These are phyloP conservation scores for Desmodesmus armatus DNA, from an alignment of 139 green algal genomes.

Conservation along the genomic window DNA sequence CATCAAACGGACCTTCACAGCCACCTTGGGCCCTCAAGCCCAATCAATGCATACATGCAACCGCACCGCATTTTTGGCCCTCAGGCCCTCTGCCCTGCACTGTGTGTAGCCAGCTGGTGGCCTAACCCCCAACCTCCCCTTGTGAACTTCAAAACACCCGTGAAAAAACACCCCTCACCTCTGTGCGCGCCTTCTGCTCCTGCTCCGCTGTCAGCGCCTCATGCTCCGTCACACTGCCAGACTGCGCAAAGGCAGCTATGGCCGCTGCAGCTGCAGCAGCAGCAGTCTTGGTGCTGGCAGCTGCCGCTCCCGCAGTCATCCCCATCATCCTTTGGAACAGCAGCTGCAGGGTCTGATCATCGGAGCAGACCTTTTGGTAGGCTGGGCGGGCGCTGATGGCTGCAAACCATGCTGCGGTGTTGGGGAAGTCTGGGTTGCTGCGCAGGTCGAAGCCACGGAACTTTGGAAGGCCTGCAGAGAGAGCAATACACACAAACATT, in stretches of 20 bases:
- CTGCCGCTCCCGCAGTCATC: background rate
- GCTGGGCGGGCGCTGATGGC: constrained; percentile 26
- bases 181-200: background rate
- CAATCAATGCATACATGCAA: too few species aligned
- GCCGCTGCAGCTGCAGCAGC: constrained; percentile 22
- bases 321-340: constrained; percentile 29
- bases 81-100: too few species aligned
- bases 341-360: constrained; percentile 51
- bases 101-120: too few species aligned
- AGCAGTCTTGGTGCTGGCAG: background rate
- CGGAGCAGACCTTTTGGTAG: constrained; percentile 37
- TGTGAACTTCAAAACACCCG: background rate
- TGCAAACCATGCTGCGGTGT: constrained; percentile 36
- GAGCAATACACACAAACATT: background rate
- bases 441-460: constrained; percentile 46
- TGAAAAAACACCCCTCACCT: background rate
- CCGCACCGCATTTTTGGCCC: too few species aligned
- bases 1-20: too few species aligned
- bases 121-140: too few species aligned
- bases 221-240: background rate
- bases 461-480: constrained; percentile 44
- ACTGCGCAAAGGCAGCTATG: background rate
- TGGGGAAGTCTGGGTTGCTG: constrained; percentile 29
- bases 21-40: too few species aligned
- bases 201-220: background rate